Evolutionary conservation across 345 rosid species (phyloP).

Genomic region (Noccaea caerulescens): DNA sequence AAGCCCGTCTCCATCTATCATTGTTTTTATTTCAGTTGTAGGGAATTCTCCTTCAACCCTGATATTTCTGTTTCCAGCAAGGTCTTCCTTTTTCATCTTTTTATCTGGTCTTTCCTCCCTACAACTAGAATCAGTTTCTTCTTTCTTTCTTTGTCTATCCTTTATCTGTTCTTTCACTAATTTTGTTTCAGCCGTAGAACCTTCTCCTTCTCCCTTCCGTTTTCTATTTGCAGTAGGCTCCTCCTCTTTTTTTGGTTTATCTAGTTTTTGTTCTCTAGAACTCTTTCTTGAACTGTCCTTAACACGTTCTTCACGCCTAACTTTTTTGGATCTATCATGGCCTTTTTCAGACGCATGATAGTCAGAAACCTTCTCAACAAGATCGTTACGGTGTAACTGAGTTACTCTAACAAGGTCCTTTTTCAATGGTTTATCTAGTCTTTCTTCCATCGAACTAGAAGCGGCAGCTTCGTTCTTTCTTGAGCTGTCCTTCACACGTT

Average conservation of each 20-base stretch:
- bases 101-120: constrained; percentile 35
- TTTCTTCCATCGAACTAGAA: constrained; percentile 40
- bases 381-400: constrained; percentile 28
- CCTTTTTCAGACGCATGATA: constrained; percentile 40
- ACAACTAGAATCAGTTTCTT: constrained; percentile 33
- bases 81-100: constrained; percentile 37
- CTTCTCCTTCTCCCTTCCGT: constrained; percentile 54
- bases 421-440: constrained; percentile 32
- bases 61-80: constrained; percentile 20
- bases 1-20: constrained; percentile 34
- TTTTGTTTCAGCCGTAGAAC: constrained; percentile 26
- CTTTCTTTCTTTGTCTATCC: constrained; percentile 46
- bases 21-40: constrained; percentile 24
- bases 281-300: constrained; percentile 49
- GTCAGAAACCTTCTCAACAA: constrained; percentile 46
- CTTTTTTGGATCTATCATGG: constrained; percentile 43
- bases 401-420: constrained; percentile 37
- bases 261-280: constrained; percentile 38
- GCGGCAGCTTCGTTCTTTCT: constrained; percentile 40
- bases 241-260: constrained; percentile 38
- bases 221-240: constrained; percentile 45
- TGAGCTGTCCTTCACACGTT: constrained; percentile 45
- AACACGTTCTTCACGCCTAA: constrained; percentile 42
- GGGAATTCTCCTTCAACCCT: constrained; percentile 25
- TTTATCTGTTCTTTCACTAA: constrained; percentile 28